A percentile compares a stretch with the other conserved stretches of the same genome.
These are phyloP conservation scores for Trametes versicolor DNA, from an alignment of 1,284 basidiomycete genomes.

Conservation along the genomic window DNA sequence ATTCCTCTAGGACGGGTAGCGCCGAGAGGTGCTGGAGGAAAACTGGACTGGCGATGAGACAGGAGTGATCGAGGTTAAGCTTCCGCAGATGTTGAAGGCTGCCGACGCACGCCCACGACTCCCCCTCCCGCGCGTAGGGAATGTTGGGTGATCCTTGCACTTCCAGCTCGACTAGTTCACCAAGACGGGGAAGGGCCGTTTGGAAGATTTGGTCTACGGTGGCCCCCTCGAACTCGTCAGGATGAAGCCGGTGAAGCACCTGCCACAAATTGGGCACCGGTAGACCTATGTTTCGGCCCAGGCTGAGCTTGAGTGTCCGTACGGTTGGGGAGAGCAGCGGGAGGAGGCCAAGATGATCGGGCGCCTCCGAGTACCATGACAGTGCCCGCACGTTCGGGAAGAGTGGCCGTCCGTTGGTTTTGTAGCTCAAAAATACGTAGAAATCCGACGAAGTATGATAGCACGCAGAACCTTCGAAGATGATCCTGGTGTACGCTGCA, in stretches of 20 bases:
- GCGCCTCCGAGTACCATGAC: not conserved
- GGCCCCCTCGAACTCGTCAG: not conserved
- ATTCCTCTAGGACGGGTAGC: not conserved
- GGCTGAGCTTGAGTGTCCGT: not conserved
- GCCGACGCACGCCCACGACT: not conserved
- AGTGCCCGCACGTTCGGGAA: not conserved
- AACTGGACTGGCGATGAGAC: not conserved
- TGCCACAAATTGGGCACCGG: not conserved
- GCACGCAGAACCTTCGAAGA: not conserved
- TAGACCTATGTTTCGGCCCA: not conserved
- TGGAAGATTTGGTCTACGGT: not conserved
- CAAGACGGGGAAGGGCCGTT: not conserved
- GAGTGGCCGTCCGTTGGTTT: not conserved
- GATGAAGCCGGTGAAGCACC: not conserved
- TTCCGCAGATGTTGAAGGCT: not conserved
- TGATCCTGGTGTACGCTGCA: not conserved
- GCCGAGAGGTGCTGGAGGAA: not conserved
- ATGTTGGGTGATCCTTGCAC: not conserved
- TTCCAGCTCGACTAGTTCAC: not conserved
- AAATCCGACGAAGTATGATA: not conserved
- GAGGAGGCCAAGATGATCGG: conserved; percentile 1
- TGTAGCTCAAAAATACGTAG: conserved; percentile 3
- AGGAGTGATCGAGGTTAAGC: not conserved
- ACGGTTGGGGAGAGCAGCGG: not conserved
- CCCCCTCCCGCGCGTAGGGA: not conserved